Evolutionary conservation across 805 yeast species (phyloP).

Genomic region (Brettanomyces naardenensis): DNA sequence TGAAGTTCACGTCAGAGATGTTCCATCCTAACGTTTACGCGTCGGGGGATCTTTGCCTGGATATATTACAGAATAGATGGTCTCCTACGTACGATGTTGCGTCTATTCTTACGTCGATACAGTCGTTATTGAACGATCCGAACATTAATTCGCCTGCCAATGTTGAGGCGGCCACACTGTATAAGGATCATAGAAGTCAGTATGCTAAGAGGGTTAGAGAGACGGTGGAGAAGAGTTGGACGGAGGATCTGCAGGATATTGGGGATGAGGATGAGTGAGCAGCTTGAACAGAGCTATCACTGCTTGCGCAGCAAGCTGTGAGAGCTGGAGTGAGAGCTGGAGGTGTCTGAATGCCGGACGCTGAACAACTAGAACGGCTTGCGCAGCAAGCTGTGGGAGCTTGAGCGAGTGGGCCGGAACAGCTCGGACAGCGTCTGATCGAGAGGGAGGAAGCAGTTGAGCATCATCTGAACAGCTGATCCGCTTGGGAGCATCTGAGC

Average conservation of each 20-base stretch:
- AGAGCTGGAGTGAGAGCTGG: too few relatives aligned
- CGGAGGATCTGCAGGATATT: conserved; percentile 61
- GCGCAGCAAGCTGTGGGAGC: too few relatives aligned
- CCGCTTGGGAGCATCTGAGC: too few relatives aligned
- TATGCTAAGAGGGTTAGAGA: conserved; percentile 87
- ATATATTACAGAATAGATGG: conserved; percentile 95
- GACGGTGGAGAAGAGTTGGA: conserved; percentile 93
- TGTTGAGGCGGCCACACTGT: conserved; percentile 93
- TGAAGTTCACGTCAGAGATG: conserved; percentile 87
- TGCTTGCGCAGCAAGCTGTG: too few relatives aligned
- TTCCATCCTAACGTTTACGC: conserved; percentile 98
- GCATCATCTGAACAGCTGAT: too few relatives aligned
- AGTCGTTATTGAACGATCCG: conserved; percentile 88
- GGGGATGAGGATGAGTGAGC: conserved; percentile 39
- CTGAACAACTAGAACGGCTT: too few relatives aligned
- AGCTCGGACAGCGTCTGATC: too few relatives aligned
- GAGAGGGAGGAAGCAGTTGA: too few relatives aligned
- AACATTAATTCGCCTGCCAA: conserved; percentile 96
- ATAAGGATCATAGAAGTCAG: conserved; percentile 90
- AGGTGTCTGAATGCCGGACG: too few relatives aligned
- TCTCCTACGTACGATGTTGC: conserved; percentile 98
- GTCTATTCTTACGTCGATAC: conserved; percentile 88
- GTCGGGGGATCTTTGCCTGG: conserved; percentile 90
- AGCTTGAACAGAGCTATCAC: too few relatives aligned
- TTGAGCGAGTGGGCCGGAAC: too few relatives aligned